Percentiles rank a stretch among this genome's conserved stretches.
Evolutionary conservation across 768 basidiomycete species (phyloP).

Genomic region (Tremella mesenterica): DNA sequence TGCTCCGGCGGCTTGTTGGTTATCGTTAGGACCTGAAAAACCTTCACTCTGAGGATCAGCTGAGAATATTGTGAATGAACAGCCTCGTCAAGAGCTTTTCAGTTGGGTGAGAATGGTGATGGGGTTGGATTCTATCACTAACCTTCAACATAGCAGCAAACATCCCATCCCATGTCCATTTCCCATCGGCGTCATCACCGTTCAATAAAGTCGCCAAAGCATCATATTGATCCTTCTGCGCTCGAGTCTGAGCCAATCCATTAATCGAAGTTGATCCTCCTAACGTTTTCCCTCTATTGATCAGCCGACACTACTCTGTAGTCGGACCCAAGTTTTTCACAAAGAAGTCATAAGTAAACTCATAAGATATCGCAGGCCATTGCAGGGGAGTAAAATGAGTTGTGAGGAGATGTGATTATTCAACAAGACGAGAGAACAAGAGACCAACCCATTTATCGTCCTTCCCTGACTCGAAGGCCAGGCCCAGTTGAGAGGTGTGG

Average conservation of each 20-base stretch:
- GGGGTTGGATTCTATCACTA: not conserved
- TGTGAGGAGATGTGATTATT: not conserved
- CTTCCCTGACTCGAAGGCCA: not conserved
- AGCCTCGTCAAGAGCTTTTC: no score
- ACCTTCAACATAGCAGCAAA: slow-evolving; percentile 45
- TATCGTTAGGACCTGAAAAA: slow-evolving; percentile 28
- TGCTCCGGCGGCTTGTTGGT: slow-evolving; percentile 37
- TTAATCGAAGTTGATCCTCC: slow-evolving; percentile 43
- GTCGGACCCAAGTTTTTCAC: not conserved
- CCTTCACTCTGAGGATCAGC: slow-evolving; percentile 20
- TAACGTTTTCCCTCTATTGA: slow-evolving; percentile 29
- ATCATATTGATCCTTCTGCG: slow-evolving; percentile 2
- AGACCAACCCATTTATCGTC: slow-evolving; percentile 8
- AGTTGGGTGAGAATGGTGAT: not conserved
- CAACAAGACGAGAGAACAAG: not conserved
- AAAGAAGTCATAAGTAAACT: slow-evolving; percentile 4
- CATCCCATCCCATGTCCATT: slow-evolving; percentile 47
- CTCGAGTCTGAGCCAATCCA: slow-evolving; percentile 27
- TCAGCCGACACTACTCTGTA: slow-evolving; percentile 28
- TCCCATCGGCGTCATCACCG: slow-evolving; percentile 29
- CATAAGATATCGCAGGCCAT: slow-evolving; percentile 24
- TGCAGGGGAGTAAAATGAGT: slow-evolving; percentile 11
- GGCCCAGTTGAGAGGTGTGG: not conserved
- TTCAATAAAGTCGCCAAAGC: slow-evolving; percentile 42
- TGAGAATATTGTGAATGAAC: no score